phyloP scores from a whole-genome alignment of 306 rosid genomes.

The Acacia confusa region DNA sequence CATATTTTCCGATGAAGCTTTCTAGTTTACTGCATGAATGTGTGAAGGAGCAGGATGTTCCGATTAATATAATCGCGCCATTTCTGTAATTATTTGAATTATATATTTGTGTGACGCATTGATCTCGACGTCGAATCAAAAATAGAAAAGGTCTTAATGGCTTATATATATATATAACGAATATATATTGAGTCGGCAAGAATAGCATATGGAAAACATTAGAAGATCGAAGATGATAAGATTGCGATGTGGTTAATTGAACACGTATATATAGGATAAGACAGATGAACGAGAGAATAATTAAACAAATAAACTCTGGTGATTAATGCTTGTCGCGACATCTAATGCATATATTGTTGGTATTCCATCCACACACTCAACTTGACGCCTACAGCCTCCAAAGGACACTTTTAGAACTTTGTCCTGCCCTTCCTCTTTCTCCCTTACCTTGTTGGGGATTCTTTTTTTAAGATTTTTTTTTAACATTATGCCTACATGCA shows the following conservation, averaged over 20 bases:
- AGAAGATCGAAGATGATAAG: conserved; percentile 1
- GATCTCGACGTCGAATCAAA: conserved; percentile 19
- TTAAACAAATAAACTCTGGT: background rate
- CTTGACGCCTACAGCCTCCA: conserved; percentile 33
- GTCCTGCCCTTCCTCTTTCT: background rate
- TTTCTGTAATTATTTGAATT: too few species aligned
- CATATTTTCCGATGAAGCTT: background rate
- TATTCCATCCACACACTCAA: conserved; percentile 2
- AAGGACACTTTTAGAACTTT: conserved; percentile 23
- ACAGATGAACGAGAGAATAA: background rate
- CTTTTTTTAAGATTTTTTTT: too few species aligned
- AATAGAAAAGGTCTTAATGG: background rate
- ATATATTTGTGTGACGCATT: background rate
- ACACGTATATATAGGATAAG: background rate
- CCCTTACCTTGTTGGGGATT: background rate
- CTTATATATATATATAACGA: background rate
- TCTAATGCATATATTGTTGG: conserved; percentile 6
- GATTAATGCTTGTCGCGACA: background rate
- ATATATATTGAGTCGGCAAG: background rate
- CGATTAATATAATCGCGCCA: background rate
- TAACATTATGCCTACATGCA: too few species aligned
- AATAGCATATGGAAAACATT: background rate
- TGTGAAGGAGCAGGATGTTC: background rate
- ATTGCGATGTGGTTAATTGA: background rate
- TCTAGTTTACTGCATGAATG: background rate